Conservation (phyloP, 1,139 yeast species). For the Nakaseomyces kungkrabaensis region DNA sequence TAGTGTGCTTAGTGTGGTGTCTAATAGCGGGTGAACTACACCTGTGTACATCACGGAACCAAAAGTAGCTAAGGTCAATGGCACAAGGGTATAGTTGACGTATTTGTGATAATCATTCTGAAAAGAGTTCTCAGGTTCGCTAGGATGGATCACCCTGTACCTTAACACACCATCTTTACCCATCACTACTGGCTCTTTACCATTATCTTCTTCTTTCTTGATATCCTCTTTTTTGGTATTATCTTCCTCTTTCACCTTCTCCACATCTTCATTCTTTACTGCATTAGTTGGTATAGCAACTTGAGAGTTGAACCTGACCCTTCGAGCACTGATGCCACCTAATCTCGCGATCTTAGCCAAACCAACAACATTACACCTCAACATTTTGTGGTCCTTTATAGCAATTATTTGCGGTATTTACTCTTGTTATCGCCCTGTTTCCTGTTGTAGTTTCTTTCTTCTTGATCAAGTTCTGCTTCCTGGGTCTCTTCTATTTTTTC, state of each 20-base stretch:
- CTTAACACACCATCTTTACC: background rate
- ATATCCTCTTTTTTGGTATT: background rate
- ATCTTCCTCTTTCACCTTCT: background rate
- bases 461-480: background rate
- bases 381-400: background rate
- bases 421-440: too few relatives aligned
- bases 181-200: background rate
- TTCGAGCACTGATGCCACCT: background rate
- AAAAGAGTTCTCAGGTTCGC: conserved; percentile 63
- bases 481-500: background rate
- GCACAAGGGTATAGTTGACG: conserved; percentile 60
- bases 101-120: conserved; percentile 84
- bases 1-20: conserved; percentile 54
- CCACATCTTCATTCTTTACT: background rate
- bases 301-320: background rate
- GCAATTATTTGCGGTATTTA: too few relatives aligned
- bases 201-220: background rate
- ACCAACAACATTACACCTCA: background rate
- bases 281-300: background rate
- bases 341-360: background rate
- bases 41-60: conserved; percentile 38
- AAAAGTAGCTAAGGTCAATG: conserved; percentile 64
- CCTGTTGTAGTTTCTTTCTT: background rate
- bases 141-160: background rate
- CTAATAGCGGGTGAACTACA: conserved; percentile 56